A percentile compares a stretch with the other conserved stretches of the same genome.
These are phyloP conservation scores for Nakazawaea siamensis DNA, from an alignment of 805 yeast genomes.

Conservation along the genomic window DNA sequence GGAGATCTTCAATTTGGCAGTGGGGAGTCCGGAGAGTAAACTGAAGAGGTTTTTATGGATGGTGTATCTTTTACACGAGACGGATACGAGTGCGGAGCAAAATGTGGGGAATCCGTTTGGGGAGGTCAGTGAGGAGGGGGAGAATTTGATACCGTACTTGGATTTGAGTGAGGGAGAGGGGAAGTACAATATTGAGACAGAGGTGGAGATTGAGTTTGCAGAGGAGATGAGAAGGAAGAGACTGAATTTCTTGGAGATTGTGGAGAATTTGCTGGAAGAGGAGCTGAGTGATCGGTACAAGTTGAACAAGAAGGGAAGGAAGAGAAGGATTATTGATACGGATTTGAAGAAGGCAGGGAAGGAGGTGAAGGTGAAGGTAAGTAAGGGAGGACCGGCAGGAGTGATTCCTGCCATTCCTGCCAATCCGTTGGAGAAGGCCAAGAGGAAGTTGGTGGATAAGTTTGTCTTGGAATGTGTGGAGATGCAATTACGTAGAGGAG, in stretches of 20 bases:
- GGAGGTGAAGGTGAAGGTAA: conserved; percentile 10
- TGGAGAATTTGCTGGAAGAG: conserved; percentile 18
- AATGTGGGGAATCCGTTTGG: conserved; percentile 23
- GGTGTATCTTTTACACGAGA: conserved; percentile 70
- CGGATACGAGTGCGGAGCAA: conserved; percentile 47
- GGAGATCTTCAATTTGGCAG: conserved; percentile 63
- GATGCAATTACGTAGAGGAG: no score
- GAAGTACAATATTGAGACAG: conserved; percentile 37
- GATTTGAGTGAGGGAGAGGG: conserved; percentile 21
- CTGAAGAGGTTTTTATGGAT: conserved; percentile 78
- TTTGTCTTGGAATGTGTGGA: conserved; percentile 19
- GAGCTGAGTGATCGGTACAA: conserved; percentile 1
- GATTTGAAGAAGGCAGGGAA: background rate
- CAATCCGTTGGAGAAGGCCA: no score
- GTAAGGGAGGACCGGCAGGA: conserved; percentile 12
- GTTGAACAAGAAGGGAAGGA: conserved; percentile 11
- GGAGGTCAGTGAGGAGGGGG: conserved; percentile 1
- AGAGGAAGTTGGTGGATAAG: conserved; percentile 18
- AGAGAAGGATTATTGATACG: conserved; percentile 5
- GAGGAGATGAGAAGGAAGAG: conserved; percentile 38
- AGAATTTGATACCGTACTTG: conserved; percentile 15
- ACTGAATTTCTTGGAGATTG: conserved; percentile 29
- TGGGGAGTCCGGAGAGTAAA: conserved; percentile 55
- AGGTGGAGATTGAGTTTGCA: conserved; percentile 38
- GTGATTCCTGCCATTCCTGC: no score